Percentiles rank a stretch among this genome's conserved stretches.
Conservation (phyloP, 345 rosid species). For the Salix caprea region DNA sequence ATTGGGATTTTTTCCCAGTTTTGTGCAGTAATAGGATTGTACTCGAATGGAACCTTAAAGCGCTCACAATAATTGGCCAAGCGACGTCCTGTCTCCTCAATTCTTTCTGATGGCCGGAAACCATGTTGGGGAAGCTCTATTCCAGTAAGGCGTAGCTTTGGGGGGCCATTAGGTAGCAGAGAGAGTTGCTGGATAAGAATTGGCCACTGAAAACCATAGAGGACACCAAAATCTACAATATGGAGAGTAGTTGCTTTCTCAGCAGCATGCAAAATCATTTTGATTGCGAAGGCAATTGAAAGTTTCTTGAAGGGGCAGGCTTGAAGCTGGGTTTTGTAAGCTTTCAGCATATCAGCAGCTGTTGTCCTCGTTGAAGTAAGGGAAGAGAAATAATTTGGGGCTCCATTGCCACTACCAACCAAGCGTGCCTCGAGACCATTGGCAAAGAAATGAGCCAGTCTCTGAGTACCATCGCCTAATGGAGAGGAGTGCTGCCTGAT, state of each 20-base stretch:
- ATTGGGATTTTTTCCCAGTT: slow-evolving; percentile 72
- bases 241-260: slow-evolving; percentile 55
- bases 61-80: slow-evolving; percentile 76
- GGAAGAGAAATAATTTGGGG: slow-evolving; percentile 56
- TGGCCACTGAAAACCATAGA: slow-evolving; percentile 96
- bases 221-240: slow-evolving; percentile 84
- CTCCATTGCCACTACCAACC: slow-evolving; percentile 45
- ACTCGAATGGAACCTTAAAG: slow-evolving; percentile 75
- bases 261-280: slow-evolving; percentile 44
- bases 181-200: slow-evolving; percentile 68
- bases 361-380: slow-evolving; percentile 55
- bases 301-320: slow-evolving; percentile 80
- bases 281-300: slow-evolving; percentile 55
- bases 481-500: slow-evolving; percentile 77
- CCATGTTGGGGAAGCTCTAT: slow-evolving; percentile 95
- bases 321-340: slow-evolving; percentile 66
- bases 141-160: slow-evolving; percentile 81
- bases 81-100: slow-evolving; percentile 85
- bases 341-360: slow-evolving; percentile 74
- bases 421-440: slow-evolving; percentile 79
- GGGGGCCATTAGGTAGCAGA: slow-evolving; percentile 44
- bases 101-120: slow-evolving; percentile 80
- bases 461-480: slow-evolving; percentile 79
- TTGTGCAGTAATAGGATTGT: slow-evolving; percentile 68
- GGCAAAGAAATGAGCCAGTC: slow-evolving; percentile 80